Evolutionary conservation across 331 rosid species (phyloP).

Genomic region (Erythrophleum ivorense): DNA sequence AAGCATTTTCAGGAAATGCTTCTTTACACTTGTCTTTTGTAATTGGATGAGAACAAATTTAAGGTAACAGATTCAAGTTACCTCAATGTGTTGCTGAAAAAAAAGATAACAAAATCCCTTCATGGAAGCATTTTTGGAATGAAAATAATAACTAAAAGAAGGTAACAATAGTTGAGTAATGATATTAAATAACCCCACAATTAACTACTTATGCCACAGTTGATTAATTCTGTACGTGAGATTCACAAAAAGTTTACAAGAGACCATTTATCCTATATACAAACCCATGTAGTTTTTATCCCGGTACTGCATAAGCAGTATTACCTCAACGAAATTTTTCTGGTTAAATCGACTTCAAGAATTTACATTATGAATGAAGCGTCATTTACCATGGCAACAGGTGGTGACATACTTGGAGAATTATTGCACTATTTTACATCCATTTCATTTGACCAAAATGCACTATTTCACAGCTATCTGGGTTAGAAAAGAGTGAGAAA

Average conservation of each 20-base stretch:
- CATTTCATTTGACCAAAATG: conserved; percentile 12
- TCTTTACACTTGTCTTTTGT: too few species aligned
- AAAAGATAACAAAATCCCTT: background rate
- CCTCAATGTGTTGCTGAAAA: background rate
- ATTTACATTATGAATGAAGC: background rate
- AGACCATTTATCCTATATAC: background rate
- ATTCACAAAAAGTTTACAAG: too few species aligned
- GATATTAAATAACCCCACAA: background rate
- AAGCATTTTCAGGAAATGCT: too few species aligned
- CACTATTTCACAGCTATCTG: background rate
- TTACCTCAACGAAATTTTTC: background rate
- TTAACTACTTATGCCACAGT: background rate
- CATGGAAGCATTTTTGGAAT: background rate
- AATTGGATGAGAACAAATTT: too few species aligned
- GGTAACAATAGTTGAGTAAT: background rate
- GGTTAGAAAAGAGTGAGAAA: background rate
- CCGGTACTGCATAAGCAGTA: background rate
- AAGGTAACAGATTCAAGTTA: too few species aligned
- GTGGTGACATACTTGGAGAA: background rate
- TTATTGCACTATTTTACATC: background rate
- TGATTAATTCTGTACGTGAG: too few species aligned
- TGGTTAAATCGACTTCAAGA: background rate
- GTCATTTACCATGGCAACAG: too few species aligned
- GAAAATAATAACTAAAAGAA: background rate
- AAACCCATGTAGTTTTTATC: background rate